These are phyloP conservation scores for Spencermartinsiella europaea DNA, from an alignment of 805 yeast genomes.

Conservation along the genomic window DNA sequence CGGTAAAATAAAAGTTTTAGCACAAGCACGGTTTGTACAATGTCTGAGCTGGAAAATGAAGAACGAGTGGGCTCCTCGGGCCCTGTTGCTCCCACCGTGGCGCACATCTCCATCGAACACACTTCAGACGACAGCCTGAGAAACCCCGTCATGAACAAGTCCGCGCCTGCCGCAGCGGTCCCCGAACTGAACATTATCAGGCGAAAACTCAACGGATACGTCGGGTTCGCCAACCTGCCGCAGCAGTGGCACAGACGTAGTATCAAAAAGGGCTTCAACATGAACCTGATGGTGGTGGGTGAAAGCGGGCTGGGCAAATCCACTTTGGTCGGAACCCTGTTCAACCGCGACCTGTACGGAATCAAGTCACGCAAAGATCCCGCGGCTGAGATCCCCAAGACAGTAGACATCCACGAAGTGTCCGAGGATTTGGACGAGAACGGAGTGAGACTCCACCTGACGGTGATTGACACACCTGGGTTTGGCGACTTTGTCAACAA, in stretches of 20 bases:
- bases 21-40: too few species aligned
- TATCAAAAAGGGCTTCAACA: constrained; percentile 79
- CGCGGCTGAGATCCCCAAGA: constrained; percentile 39
- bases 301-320: constrained; percentile 91
- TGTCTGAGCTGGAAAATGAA: too few species aligned
- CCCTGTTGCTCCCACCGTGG: constrained; percentile 18
- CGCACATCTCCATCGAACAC: constrained; percentile 14
- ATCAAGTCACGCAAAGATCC: constrained; percentile 37
- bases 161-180: constrained; percentile 5
- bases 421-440: constrained; percentile 82
- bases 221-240: constrained; percentile 96
- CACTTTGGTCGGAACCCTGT: constrained; percentile 85
- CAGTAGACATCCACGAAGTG: constrained; percentile 55
- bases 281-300: constrained; percentile 79
- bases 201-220: constrained; percentile 81
- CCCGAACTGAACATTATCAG: constrained; percentile 21
- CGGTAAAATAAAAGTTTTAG: too few species aligned
- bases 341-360: constrained; percentile 59
- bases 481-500: constrained; percentile 89
- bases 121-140: constrained; percentile 10
- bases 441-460: constrained; percentile 80
- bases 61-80: too few species aligned
- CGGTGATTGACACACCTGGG: constrained; percentile 87
- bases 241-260: constrained; percentile 98
- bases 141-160: constrained; percentile 15